phyloP scores from a whole-genome alignment of 1,284 basidiomycete genomes.

The Cerrena zonata region DNA sequence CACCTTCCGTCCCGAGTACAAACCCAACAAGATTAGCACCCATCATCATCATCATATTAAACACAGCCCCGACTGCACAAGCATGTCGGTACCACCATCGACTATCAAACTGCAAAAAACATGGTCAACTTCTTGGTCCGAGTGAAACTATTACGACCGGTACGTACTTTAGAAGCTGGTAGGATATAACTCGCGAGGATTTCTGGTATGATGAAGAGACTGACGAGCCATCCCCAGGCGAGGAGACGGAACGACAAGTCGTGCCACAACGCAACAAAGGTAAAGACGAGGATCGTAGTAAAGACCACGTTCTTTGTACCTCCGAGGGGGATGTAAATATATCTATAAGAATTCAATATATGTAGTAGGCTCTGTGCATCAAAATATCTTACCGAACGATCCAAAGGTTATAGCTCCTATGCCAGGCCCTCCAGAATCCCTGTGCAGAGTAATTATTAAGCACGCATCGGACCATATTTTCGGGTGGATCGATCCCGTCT shows the following conservation, averaged over 20 bases:
- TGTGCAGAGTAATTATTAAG: conserved; percentile 94
- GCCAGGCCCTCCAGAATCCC: conserved; percentile 97
- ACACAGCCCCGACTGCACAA: conserved; percentile 77
- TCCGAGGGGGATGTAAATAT: conserved; percentile 92
- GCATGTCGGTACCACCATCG: conserved; percentile 82
- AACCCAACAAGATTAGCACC: conserved; percentile 93
- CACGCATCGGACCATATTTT: conserved; percentile 98
- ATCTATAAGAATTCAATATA: conserved; percentile 51
- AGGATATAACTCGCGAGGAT: conserved; percentile 58
- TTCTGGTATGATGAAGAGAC: conserved; percentile 88
- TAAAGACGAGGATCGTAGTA: conserved; percentile 81
- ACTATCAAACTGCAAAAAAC: conserved; percentile 61
- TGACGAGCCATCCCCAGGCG: conserved; percentile 96
- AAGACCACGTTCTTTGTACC: conserved; percentile 63
- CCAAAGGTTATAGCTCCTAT: conserved; percentile 96
- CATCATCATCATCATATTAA: conserved; percentile 90
- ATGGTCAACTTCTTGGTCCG: background rate
- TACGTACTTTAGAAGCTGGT: conserved; percentile 58
- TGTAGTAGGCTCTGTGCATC: background rate
- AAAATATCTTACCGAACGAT: conserved; percentile 60
- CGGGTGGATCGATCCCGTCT: conserved; percentile 89
- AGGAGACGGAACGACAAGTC: conserved; percentile 85
- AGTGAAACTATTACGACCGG: background rate
- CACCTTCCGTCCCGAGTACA: conserved; percentile 84
- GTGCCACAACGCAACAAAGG: conserved; percentile 99